Evolutionary conservation across 2,329 filamentous ascomycete species (phyloP), one percentile per base, ranked within the genome.

Genomic region (Fusarium illudens): DNA sequence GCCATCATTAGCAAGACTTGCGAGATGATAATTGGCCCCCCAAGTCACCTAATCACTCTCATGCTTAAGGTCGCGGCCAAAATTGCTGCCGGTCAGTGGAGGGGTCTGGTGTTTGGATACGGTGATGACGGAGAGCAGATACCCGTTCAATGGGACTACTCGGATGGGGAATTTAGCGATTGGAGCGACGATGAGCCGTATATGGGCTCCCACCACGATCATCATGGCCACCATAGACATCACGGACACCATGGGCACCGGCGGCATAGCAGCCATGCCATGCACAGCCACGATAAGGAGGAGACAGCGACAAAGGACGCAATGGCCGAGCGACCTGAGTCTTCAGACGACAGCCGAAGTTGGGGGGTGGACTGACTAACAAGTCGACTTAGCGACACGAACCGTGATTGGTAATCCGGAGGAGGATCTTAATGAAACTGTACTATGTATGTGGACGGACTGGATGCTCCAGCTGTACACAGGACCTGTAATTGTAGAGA

Each of bases 31-130:
- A 81, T 97, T 13, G 89, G 92, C 0, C 93, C 93, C n/a, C 93
- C 94, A 0, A 87, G 90, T 15, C 89, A 94, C 71, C 85, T 97
- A 2, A 86, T 97, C 33, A 84, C 88, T 25, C 82, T 97, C 37
- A 94, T 97, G 84, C 85, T 97, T 5, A 89, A 89, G 58, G 92
- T 97, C 59, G 92, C 94, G 1, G 90, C 92, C 0, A 89, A 87
- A 65, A 93, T 97, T 65, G 86, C 89, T 1, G 83, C 84, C 29
- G 87, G 86, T 17, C 84, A 87, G 79, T 89, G 86, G 89, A 81
- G 86, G 73, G 91, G 87, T 65, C 79, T 86, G 70, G 82, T 88
- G 54, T 83, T 84, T 52, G 86, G 86, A 11, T 80, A 83, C 54
- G 83, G 82, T 30, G 86, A 88, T 58, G 75, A 79, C 15, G 86